Evolutionary conservation across 2,329 filamentous ascomycete species (phyloP).

Genomic region (Neophaeococcomyces aloes): DNA sequence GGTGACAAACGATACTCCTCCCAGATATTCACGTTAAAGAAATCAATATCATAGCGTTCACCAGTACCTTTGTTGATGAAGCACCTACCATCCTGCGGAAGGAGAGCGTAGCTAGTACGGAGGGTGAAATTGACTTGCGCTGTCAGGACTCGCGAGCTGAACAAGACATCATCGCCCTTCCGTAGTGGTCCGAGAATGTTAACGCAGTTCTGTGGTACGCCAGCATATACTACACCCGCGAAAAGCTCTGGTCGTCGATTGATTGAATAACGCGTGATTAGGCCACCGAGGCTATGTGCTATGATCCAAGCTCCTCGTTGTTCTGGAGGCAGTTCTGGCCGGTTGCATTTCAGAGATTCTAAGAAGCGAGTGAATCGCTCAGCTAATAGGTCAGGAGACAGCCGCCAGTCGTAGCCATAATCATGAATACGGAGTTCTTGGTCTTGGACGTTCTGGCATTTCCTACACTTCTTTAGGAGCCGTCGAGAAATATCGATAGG

Average conservation of each 20-base stretch:
- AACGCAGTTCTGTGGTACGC: conserved; percentile 73
- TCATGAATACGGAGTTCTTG: conserved; percentile 73
- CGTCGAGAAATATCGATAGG: conserved; percentile 81
- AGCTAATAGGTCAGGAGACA: conserved; percentile 69
- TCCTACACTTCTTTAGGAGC: conserved; percentile 65
- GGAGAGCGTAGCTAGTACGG: conserved; percentile 70
- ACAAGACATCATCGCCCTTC: conserved; percentile 82
- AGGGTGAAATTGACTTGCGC: conserved; percentile 90
- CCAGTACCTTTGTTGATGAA: conserved; percentile 76
- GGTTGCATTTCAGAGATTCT: conserved; percentile 63
- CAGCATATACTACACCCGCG: conserved; percentile 73
- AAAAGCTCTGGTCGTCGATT: conserved; percentile 80
- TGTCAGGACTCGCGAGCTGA: conserved; percentile 81
- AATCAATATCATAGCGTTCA: conserved; percentile 71
- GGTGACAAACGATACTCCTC: conserved; percentile 67
- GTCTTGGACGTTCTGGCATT: conserved; percentile 59
- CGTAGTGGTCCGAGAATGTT: conserved; percentile 84
- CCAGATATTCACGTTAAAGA: conserved; percentile 73
- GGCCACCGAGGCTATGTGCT: conserved; percentile 72
- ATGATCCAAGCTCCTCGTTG: conserved; percentile 66
- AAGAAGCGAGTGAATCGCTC: conserved; percentile 62
- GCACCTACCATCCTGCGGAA: conserved; percentile 78
- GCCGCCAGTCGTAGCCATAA: conserved; percentile 89
- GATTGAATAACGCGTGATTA: conserved; percentile 79
- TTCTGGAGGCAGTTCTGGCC: conserved; percentile 40